Evolutionary conservation across 1,139 yeast species (phyloP).

Genomic region (Ogataea hybrid): DNA sequence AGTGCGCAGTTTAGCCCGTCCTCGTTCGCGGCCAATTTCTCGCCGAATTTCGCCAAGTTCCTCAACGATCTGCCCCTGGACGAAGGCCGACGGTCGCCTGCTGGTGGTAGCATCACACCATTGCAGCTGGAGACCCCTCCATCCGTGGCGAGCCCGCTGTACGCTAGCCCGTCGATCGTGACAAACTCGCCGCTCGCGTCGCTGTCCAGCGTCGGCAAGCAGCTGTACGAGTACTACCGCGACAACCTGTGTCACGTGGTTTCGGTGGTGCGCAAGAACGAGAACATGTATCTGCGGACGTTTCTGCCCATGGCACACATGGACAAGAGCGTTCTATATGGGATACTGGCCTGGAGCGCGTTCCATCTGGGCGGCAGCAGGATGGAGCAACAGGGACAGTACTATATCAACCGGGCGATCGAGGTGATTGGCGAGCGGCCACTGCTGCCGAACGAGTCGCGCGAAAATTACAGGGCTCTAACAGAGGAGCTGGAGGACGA

Average conservation of each 20-base stretch:
- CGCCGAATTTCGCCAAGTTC: conserved; percentile 24
- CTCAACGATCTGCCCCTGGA: conserved; percentile 17
- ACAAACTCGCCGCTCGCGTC: conserved; percentile 26
- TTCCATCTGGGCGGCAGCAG: conserved; percentile 51
- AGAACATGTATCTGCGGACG: conserved; percentile 69
- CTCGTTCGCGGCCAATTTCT: conserved; percentile 18
- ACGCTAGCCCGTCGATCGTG: conserved; percentile 31
- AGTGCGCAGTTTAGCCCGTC: not conserved
- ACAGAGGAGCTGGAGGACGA: conserved; percentile 20
- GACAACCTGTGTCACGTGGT: conserved; percentile 56
- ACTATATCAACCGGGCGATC: conserved; percentile 47
- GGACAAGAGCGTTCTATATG: conserved; percentile 65
- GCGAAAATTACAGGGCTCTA: conserved; percentile 17
- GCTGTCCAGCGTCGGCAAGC: conserved; percentile 43
- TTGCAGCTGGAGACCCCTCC: not conserved
- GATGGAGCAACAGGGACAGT: conserved; percentile 41
- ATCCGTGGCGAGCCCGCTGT: conserved; percentile 15
- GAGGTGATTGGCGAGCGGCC: conserved; percentile 39
- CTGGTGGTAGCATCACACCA: not conserved
- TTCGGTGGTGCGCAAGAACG: conserved; percentile 62
- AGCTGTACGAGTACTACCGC: conserved; percentile 64
- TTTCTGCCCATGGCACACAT: conserved; percentile 75
- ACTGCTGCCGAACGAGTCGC: conserved; percentile 22
- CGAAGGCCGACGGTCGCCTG: not conserved
- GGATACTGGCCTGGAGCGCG: conserved; percentile 78